Evolutionary conservation across 2,329 filamentous ascomycete species (phyloP), one percentile per base, ranked within the genome.

Genomic region (Biscogniauxia mediterranea): DNA sequence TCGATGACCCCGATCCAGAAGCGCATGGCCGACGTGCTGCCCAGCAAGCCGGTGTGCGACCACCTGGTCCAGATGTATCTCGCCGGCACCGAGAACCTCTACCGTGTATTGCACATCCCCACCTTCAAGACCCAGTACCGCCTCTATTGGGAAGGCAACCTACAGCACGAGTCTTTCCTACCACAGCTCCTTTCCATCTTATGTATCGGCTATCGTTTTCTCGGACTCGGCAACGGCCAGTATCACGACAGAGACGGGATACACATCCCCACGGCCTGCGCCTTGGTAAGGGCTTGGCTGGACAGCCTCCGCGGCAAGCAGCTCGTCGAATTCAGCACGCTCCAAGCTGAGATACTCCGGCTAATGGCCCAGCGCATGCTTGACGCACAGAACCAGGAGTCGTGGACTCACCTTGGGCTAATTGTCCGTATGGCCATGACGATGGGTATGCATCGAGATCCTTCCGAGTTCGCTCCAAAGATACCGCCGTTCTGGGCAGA

Each of bases 401-500:
- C 80, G 0, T 86, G 83, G 83, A 78, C 79, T 15, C 81, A 84
- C 59, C 73, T 85, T n/a, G 83, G 83, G 5, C 78, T 79, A 57
- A 79, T 85, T 51, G 78, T 85, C 5, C 80, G 83, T 17, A 82
- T 83, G 75, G 83, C 82, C 28, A 85, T 85, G 83, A 82, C 80
- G 2, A 85, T 86, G 82, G 83, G 83, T 2, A 74, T 86, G 54
- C 83, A 86, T 65, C 78, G 83, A 3, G 83, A 86, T 57, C 82
- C 83, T 2, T 80, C 80, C 15, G 83, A 86, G 64, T 84, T 82
- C 59, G 76, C 78, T 25, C 74, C 76, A 3, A 77, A 79, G 28
- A 79, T 85, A 56, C 75, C 77, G 5, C 75, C 81, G 0, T 85
- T 84, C 66, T 76, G 80, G 52, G 79, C 79, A n/a, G 83, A 86